A percentile compares a stretch with the other conserved stretches of the same genome.
Conservation (phyloP, 169 alveolate genomes). For the Plasmodium adleri region DNA sequence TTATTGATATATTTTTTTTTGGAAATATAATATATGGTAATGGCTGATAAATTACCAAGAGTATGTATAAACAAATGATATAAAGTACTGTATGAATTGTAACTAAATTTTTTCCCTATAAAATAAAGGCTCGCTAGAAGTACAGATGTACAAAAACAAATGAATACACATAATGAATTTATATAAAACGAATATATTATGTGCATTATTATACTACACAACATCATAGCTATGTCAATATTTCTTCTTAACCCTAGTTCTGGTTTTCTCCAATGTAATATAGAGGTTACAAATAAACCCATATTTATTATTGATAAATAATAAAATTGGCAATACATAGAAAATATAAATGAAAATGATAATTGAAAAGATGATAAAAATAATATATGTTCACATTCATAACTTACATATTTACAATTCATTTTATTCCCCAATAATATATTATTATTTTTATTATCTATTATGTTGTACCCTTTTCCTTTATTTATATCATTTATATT, state of each 20-base stretch:
- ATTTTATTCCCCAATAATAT: neutral
- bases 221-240: conserved; percentile 14
- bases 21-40: conserved; percentile 27
- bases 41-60: conserved; percentile 15
- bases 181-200: neutral
- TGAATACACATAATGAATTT: conserved; percentile 38
- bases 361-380: conserved; percentile 53
- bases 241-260: conserved; percentile 25
- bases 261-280: conserved; percentile 64
- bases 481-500: no score
- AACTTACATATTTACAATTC: conserved; percentile 25
- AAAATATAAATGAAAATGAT: conserved; percentile 21
- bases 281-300: conserved; percentile 15
- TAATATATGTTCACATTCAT: conserved; percentile 50
- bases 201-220: neutral
- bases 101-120: conserved; percentile 19
- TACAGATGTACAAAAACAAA: neutral
- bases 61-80: conserved; percentile 37
- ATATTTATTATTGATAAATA: neutral
- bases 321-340: conserved; percentile 32
- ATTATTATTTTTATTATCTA: no score
- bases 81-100: conserved; percentile 38
- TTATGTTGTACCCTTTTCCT: no score
- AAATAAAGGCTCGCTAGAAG: neutral
- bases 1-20: conserved; percentile 11